Evolutionary conservation across 352 stramenopile species (phyloP).

Genomic region (Pythium sukuiense): DNA sequence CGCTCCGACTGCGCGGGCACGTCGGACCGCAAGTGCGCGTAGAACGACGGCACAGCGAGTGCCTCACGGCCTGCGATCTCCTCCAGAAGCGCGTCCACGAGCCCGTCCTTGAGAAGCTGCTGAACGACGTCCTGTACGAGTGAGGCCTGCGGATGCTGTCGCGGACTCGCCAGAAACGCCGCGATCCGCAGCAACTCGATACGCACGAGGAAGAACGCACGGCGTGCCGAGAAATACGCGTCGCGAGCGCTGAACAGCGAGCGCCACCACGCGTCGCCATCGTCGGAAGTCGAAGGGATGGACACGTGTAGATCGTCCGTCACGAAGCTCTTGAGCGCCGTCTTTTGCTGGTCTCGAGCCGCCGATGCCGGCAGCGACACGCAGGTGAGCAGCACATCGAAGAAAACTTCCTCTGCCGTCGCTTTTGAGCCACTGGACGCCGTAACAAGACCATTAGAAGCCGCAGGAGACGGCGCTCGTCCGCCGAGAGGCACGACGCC

Average conservation of each 20-base stretch:
- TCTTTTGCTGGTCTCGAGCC: constrained; percentile 13
- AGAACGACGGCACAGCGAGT: constrained; percentile 36
- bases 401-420: constrained; percentile 18
- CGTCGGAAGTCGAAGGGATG: constrained; percentile 14
- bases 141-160: constrained; percentile 33
- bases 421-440: neutral
- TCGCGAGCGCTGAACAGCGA: constrained; percentile 29
- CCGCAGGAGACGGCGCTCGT: constrained; percentile 24
- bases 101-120: constrained; percentile 53
- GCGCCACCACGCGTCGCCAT: constrained; percentile 25
- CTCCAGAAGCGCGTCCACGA: constrained; percentile 55
- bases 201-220: constrained; percentile 51
- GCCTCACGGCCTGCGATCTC: constrained; percentile 52
- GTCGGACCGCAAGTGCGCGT: constrained; percentile 26
- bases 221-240: constrained; percentile 42
- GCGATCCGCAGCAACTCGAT: constrained; percentile 55
- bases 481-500: constrained; percentile 59
- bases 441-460: constrained; percentile 23
- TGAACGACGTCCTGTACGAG: constrained; percentile 42
- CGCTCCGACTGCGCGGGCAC: constrained; percentile 14
- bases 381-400: constrained; percentile 24
- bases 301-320: neutral
- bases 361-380: constrained; percentile 24
- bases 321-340: constrained; percentile 17
- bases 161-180: constrained; percentile 23